Evolutionary conservation across 106 monocot genomes (phyloP).

Genomic region (Dendrobium catenatum): DNA sequence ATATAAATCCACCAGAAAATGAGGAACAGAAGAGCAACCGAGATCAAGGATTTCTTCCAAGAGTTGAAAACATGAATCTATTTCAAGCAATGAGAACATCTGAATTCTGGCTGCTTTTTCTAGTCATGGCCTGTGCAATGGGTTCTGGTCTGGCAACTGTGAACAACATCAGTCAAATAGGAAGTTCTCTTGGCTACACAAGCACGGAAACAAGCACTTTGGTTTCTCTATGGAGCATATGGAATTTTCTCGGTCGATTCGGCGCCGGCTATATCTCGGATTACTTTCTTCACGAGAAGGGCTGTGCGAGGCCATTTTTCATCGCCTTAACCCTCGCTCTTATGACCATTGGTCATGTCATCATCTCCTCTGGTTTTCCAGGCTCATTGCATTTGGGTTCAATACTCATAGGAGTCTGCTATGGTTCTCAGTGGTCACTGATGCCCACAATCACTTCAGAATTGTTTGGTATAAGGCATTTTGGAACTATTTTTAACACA

Average conservation of each 20-base stretch:
- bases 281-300: slow-evolving; percentile 41
- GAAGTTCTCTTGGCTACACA: slow-evolving; percentile 59
- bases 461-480: slow-evolving; percentile 76
- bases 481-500: slow-evolving; percentile 87
- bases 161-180: slow-evolving; percentile 88
- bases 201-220: slow-evolving; percentile 37
- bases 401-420: slow-evolving; percentile 70
- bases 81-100: slow-evolving; percentile 43
- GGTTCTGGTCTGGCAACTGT: slow-evolving; percentile 90
- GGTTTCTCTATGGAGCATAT: slow-evolving; percentile 93
- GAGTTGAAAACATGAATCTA: slow-evolving; percentile 40
- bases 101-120: slow-evolving; percentile 82
- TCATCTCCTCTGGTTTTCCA: slow-evolving; percentile 56
- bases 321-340: slow-evolving; percentile 53
- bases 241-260: slow-evolving; percentile 91
- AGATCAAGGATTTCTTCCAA: background rate
- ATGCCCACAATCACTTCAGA: slow-evolving; percentile 94
- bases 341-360: slow-evolving; percentile 69
- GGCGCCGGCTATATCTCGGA: slow-evolving; percentile 70
- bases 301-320: slow-evolving; percentile 56
- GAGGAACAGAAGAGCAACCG: background rate
- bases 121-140: slow-evolving; percentile 86
- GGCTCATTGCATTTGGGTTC: slow-evolving; percentile 65
- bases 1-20: background rate
- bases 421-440: slow-evolving; percentile 81